Percentiles rank a stretch among this genome's conserved stretches.
Conservation (phyloP, 352 stramenopile genomes). For the Phytophthora hybrid region DNA sequence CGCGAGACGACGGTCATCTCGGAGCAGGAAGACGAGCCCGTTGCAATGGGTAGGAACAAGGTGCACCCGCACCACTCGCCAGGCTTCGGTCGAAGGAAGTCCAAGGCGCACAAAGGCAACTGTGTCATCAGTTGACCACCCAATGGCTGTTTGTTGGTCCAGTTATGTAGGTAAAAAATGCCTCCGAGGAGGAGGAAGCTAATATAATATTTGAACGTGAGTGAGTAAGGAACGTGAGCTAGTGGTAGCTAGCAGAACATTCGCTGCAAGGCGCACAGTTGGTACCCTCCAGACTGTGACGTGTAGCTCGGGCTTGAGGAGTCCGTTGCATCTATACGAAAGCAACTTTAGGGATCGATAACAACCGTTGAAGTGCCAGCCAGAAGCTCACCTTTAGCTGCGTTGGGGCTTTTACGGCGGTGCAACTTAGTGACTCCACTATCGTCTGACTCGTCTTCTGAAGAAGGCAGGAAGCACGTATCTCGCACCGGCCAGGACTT, state of each 20-base stretch:
- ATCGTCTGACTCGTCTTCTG: slow-evolving; percentile 29
- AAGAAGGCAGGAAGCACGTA: slow-evolving; percentile 32
- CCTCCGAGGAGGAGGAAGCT: slow-evolving; percentile 8
- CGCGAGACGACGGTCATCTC: slow-evolving; percentile 77
- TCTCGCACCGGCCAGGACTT: slow-evolving; percentile 19
- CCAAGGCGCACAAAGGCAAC: slow-evolving; percentile 39
- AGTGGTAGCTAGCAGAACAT: slow-evolving; percentile 48
- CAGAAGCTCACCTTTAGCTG: slow-evolving; percentile 23
- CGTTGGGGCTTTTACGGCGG: slow-evolving; percentile 9
- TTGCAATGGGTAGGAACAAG: slow-evolving; percentile 23
- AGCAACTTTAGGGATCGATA: not conserved
- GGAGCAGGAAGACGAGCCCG: slow-evolving; percentile 63
- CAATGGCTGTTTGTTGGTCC: not conserved
- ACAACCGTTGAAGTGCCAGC: not conserved
- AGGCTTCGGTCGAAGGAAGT: slow-evolving; percentile 32
- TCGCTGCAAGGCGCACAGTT: slow-evolving; percentile 53
- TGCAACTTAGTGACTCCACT: slow-evolving; percentile 5
- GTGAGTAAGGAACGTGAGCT: not conserved
- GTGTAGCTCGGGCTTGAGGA: slow-evolving; percentile 18
- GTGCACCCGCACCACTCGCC: slow-evolving; percentile 25
- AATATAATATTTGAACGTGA: slow-evolving; percentile 32
- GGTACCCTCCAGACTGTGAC: slow-evolving; percentile 10
- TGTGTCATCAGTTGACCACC: slow-evolving; percentile 51
- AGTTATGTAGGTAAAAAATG: slow-evolving; percentile 28
- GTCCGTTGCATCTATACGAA: slow-evolving; percentile 5